phyloP scores from a whole-genome alignment of 257 asterid genomes.

The Henckelia pumila region DNA sequence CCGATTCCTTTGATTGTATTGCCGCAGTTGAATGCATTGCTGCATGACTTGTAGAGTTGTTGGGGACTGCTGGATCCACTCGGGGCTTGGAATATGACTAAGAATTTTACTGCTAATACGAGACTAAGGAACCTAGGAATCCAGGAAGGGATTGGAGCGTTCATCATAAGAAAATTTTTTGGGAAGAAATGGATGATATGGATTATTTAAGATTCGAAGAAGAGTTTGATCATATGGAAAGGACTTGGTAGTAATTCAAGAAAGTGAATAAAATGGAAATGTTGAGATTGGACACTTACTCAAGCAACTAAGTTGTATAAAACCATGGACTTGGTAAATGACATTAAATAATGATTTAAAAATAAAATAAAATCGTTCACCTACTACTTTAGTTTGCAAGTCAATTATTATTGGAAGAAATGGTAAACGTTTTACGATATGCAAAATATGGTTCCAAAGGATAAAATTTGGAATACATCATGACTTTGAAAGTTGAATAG shows the following conservation, averaged over 20 bases:
- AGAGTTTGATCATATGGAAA: slow-evolving; percentile 15
- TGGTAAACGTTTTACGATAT: not conserved
- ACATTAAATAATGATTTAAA: too few relatives aligned
- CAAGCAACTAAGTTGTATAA: not conserved
- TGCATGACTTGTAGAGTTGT: slow-evolving; percentile 37
- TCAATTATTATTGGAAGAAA: not conserved
- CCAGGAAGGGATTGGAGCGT: slow-evolving; percentile 29
- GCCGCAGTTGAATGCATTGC: slow-evolving; percentile 55
- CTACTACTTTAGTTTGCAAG: not conserved
- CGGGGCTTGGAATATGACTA: slow-evolving; percentile 28
- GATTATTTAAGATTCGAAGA: slow-evolving; percentile 16
- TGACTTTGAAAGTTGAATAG: too few relatives aligned
- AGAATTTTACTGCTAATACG: slow-evolving; percentile 5
- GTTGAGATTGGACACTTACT: slow-evolving; percentile 7
- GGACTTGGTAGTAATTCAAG: slow-evolving; percentile 21
- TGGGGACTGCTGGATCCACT: slow-evolving; percentile 25
- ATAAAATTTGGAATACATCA: too few relatives aligned
- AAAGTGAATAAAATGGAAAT: slow-evolving; percentile 15
- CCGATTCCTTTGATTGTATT: slow-evolving; percentile 30
- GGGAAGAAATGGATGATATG: slow-evolving; percentile 14
- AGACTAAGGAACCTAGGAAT: slow-evolving; percentile 25
- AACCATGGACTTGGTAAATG: not conserved
- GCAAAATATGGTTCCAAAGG: not conserved
- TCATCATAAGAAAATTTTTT: slow-evolving; percentile 30
- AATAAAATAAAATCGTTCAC: slow-evolving; percentile 9